Evolutionary conservation across 805 yeast genomes (phyloP), one percentile per base, ranked within the genome.

Genomic region (Zygosaccharomyces siamensis): DNA sequence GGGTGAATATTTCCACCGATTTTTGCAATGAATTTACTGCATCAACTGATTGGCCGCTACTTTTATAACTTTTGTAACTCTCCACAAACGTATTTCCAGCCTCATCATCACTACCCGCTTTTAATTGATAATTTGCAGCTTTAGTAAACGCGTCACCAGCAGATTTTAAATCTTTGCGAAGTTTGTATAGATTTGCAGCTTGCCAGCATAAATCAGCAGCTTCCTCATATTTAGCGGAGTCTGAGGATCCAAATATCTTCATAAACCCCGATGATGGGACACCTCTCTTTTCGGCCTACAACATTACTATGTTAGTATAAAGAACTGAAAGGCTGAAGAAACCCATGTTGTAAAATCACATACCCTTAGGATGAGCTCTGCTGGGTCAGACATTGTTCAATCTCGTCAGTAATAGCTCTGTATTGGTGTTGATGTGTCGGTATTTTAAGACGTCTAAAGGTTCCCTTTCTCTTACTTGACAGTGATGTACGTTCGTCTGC

Each of bases 71-170:
- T 63, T 93, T 93, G 72, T 80, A 93, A 0, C 97, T 96, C 61
- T 92, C 99, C 16, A 90, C 83, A 51, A 85, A 77, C 18, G 92
- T 80, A 64, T 86, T 89, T 5, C 96, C 96, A 5, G 95, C 95
- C 60, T 92, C 98, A 58, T 93, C 96, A 54, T 83, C 83, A 53
- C 82, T 79, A 21, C 80, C 86, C 14, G 92, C 85, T 60, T 82
- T 77, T 45, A 77, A 69, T 66, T 89, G 96, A 50, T 83, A 79
- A 12, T 77, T 80, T 0, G 97, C 95, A 1, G 99, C 98, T 60
- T 80, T 82, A 52, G 86, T 83, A 63, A 90, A 92, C 16, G 89
- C 82, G 53, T 77, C 72, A 8, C 98, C 98, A 0, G 98, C 97
- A 46, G 75, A 71, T 18, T 73, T 69, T 55, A 78, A 77, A 62